Evolutionary conservation across 1,139 yeast genomes (phyloP).

Genomic region (Yamadazyma epiphylla): DNA sequence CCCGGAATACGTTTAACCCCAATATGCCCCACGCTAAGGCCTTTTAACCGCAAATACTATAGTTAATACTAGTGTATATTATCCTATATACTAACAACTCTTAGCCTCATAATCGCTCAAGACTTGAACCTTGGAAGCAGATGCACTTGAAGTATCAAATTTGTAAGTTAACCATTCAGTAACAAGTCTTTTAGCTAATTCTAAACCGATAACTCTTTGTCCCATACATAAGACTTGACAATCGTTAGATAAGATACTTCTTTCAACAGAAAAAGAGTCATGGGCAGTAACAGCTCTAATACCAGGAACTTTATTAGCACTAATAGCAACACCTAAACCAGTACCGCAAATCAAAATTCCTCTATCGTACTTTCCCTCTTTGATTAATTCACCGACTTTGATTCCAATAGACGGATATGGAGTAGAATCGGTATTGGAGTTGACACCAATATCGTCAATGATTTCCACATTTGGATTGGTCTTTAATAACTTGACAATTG

Average conservation of each 20-base stretch:
- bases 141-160: constrained; percentile 34
- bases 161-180: constrained; percentile 40
- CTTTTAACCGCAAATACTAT: too few relatives aligned
- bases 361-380: constrained; percentile 36
- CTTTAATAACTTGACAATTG: constrained; percentile 30
- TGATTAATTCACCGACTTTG: constrained; percentile 36
- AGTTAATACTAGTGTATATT: too few relatives aligned
- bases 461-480: constrained; percentile 22
- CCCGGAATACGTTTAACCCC: too few relatives aligned
- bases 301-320: constrained; percentile 45
- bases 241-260: constrained; percentile 39
- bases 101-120: constrained; percentile 11
- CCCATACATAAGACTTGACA: constrained; percentile 48
- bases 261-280: constrained; percentile 43
- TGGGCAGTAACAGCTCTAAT: constrained; percentile 49
- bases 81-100: constrained; percentile 1
- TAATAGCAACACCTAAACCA: constrained; percentile 44
- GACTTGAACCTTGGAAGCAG: constrained; percentile 39
- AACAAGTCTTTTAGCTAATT: constrained; percentile 39
- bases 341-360: constrained; percentile 46
- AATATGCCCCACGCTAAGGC: too few relatives aligned
- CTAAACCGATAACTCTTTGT: constrained; percentile 43
- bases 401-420: constrained; percentile 44
- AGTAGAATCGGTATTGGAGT: constrained; percentile 18
- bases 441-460: constrained; percentile 39